These are phyloP conservation scores for Chenopodium album DNA, from an alignment of 148 eudicot genomes.

Conservation along the genomic window DNA sequence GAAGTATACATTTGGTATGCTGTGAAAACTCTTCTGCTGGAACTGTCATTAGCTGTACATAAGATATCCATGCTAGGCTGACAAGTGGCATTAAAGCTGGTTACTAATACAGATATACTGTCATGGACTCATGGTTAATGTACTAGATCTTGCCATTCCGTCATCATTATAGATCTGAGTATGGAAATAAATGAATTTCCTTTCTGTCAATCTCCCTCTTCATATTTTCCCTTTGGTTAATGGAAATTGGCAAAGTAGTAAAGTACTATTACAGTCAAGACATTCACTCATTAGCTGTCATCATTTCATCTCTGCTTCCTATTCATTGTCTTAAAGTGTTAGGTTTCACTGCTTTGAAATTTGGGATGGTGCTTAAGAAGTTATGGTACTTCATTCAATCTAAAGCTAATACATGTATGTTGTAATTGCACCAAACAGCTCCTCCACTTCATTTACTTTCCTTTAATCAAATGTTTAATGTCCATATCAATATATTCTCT, in stretches of 20 bases:
- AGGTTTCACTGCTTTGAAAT: neutral
- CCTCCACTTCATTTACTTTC: neutral
- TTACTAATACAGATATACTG: neutral
- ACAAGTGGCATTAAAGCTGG: constrained; percentile 4
- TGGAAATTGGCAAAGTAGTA: too few species aligned
- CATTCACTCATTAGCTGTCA: too few species aligned
- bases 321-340: neutral
- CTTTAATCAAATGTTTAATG: neutral
- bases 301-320: neutral
- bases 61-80: neutral
- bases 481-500: neutral
- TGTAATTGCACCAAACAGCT: neutral
- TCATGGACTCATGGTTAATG: neutral
- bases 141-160: neutral
- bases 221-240: too few species aligned
- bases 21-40: neutral
- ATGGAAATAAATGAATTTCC: neutral
- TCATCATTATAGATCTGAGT: neutral
- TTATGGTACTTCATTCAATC: neutral
- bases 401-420: neutral
- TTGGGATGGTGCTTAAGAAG: neutral
- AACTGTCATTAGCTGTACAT: constrained; percentile 11
- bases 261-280: too few species aligned
- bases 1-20: constrained; percentile 80
- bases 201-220: too few species aligned